Conservation (phyloP, 495 filamentous ascomycete genomes). For the Beverwykella pulmonaria region DNA sequence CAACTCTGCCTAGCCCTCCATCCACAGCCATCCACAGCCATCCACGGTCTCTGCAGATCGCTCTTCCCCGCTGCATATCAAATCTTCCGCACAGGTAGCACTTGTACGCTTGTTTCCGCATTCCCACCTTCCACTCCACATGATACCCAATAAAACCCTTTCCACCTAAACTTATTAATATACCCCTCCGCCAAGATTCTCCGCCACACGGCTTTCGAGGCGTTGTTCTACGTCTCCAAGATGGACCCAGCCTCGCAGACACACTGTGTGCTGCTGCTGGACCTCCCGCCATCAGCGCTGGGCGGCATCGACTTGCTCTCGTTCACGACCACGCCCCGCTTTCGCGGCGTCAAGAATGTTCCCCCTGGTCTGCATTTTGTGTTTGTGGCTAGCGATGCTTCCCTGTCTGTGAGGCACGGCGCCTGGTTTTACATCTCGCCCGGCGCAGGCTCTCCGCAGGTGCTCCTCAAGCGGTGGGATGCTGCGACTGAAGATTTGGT, state of each 20-base stretch:
- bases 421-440: constrained; percentile 59
- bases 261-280: constrained; percentile 42
- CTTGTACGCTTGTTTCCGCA: too few species aligned
- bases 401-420: constrained; percentile 59
- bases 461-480: constrained; percentile 65
- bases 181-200: constrained; percentile 21
- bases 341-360: constrained; percentile 62
- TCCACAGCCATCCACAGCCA: background rate
- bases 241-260: constrained; percentile 30
- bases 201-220: constrained; percentile 27
- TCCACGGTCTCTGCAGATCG: too few species aligned
- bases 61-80: too few species aligned
- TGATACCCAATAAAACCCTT: background rate
- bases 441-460: constrained; percentile 39
- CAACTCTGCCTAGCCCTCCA: background rate
- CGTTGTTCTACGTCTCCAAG: constrained; percentile 27
- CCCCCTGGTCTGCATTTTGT: constrained; percentile 63
- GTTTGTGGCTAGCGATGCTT: constrained; percentile 52
- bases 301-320: constrained; percentile 50
- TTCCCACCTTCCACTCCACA: background rate
- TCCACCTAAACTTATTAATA: background rate
- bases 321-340: constrained; percentile 51
- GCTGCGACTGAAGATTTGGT: constrained; percentile 43
- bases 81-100: too few species aligned
- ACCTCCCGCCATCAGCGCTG: constrained; percentile 43